Percentiles rank a stretch among this genome's conserved stretches.
phyloP scores from a whole-genome alignment of 768 basidiomycete species.

The Antrodiella citrinella region DNA sequence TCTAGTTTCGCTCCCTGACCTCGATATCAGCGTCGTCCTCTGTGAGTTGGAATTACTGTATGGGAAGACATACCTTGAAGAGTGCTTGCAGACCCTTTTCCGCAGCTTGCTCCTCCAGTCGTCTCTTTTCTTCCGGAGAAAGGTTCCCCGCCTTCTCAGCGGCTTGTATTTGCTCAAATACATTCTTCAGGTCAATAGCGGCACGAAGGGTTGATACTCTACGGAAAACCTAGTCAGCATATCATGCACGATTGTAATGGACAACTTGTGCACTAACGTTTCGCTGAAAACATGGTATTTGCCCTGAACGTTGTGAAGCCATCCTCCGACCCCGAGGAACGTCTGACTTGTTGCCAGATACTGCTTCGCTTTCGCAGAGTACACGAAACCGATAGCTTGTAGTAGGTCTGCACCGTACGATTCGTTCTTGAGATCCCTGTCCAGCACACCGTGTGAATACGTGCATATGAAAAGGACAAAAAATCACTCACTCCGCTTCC shows the following conservation, averaged over 20 bases:
- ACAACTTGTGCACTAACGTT: conserved; percentile 47
- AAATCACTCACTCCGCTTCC: conserved; percentile 65
- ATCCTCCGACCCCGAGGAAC: conserved; percentile 79
- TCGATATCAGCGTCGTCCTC: background rate
- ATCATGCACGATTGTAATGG: background rate
- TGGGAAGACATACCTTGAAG: conserved; percentile 57
- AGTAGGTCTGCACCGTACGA: conserved; percentile 84
- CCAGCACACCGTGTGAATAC: background rate
- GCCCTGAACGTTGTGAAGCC: conserved; percentile 87
- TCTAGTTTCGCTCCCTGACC: conserved; percentile 82
- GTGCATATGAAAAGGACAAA: background rate
- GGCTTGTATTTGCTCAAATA: conserved; percentile 88
- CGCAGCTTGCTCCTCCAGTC: conserved; percentile 85
- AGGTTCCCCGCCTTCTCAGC: conserved; percentile 82
- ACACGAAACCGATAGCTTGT: conserved; percentile 82
- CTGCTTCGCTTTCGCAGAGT: conserved; percentile 75
- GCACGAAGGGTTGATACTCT: conserved; percentile 81
- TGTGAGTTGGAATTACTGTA: too few species aligned
- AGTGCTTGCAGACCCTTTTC: conserved; percentile 88
- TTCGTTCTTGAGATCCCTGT: conserved; percentile 74
- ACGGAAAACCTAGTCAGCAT: conserved; percentile 2
- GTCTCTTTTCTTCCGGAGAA: conserved; percentile 67
- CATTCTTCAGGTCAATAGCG: conserved; percentile 81
- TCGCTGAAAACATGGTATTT: conserved; percentile 93
- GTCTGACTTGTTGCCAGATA: conserved; percentile 66